Percentiles rank a stretch among this genome's conserved stretches.
phyloP scores from a whole-genome alignment of 1,139 yeast genomes.

The Candida frijolesensis region DNA sequence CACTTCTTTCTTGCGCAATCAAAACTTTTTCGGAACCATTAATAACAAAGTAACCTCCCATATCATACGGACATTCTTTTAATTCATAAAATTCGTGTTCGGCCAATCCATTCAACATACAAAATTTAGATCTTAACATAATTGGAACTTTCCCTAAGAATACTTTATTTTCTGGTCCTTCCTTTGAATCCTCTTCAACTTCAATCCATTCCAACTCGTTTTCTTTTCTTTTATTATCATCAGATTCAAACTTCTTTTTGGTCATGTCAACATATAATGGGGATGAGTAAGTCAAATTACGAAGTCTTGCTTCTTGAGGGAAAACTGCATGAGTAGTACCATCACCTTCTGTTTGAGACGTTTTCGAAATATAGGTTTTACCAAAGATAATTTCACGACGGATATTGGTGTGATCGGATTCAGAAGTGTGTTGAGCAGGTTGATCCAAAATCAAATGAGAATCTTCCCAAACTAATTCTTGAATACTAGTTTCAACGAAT shows the following conservation, averaged over 20 bases:
- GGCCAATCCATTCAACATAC: slow-evolving; percentile 89
- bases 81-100: slow-evolving; percentile 94
- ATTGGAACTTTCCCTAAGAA: slow-evolving; percentile 97
- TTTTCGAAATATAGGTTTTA: slow-evolving; percentile 92
- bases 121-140: slow-evolving; percentile 95
- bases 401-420: slow-evolving; percentile 83
- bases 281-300: slow-evolving; percentile 94
- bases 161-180: slow-evolving; percentile 68
- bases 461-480: slow-evolving; percentile 96
- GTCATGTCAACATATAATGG: slow-evolving; percentile 96
- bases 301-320: slow-evolving; percentile 96
- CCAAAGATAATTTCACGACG: slow-evolving; percentile 96
- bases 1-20: slow-evolving; percentile 97
- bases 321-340: slow-evolving; percentile 98
- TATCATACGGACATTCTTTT: slow-evolving; percentile 98
- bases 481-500: slow-evolving; percentile 94
- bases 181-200: slow-evolving; percentile 62
- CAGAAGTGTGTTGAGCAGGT: slow-evolving; percentile 96
- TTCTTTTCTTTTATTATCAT: slow-evolving; percentile 60
- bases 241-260: slow-evolving; percentile 82
- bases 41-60: slow-evolving; percentile 98
- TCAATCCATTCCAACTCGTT: slow-evolving; percentile 76
- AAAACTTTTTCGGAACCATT: slow-evolving; percentile 98
- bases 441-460: slow-evolving; percentile 92
- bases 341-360: slow-evolving; percentile 98